Evolutionary conservation across 306 rosid genomes (phyloP).

Genomic region (Sechiopsis laciniata): DNA sequence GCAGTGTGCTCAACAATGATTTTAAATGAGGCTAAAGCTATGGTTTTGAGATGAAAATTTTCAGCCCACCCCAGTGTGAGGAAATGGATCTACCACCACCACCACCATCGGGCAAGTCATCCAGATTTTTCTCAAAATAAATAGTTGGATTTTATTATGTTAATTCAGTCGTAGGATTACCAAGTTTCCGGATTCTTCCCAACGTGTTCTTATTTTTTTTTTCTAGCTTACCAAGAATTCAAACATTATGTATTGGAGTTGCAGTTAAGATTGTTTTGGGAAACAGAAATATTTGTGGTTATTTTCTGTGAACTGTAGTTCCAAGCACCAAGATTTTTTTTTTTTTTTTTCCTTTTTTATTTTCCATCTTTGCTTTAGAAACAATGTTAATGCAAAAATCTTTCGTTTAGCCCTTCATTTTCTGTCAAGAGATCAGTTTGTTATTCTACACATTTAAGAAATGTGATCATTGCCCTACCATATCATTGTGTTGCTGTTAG

Average conservation of each 20-base stretch:
- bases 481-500: no score
- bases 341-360: neutral
- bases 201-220: neutral
- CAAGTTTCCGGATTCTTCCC: neutral
- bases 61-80: no score
- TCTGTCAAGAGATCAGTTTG: no score
- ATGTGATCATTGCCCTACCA: no score
- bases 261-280: conserved; percentile 4
- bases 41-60: neutral
- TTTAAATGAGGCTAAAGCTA: no score
- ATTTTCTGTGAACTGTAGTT: conserved; percentile 17
- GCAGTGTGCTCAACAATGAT: conserved; percentile 72
- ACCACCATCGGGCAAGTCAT: neutral
- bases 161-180: conserved; percentile 12
- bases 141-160: conserved; percentile 14
- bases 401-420: neutral
- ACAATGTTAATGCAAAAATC: no score
- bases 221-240: conserved; percentile 17
- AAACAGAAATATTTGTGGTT: conserved; percentile 8
- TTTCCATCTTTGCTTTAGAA: neutral
- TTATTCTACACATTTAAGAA: no score
- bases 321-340: conserved; percentile 17
- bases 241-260: conserved; percentile 16
- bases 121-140: conserved; percentile 19
- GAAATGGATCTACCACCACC: neutral